Evolutionary conservation across 2,329 filamentous ascomycete species (phyloP), one percentile per base, ranked within the genome.

Genomic region (Penicillium fuscoglaucum): DNA sequence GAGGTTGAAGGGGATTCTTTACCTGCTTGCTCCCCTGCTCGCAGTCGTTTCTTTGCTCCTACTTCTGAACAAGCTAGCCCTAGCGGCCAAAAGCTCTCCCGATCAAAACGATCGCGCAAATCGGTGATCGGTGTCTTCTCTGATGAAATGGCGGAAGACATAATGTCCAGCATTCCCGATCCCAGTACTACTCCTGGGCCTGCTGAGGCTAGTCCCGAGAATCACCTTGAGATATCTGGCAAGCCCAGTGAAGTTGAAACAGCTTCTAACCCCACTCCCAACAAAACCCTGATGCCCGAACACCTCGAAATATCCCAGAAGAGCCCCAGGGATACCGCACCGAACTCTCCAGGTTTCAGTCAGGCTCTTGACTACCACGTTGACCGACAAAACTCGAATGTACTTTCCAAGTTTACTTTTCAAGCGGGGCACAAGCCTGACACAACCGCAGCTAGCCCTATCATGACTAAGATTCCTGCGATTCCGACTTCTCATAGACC

Each of bases 111-210:
- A 63, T 68, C 71, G 21, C 78, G 77, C 54, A 76, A 77, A 55
- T 74, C 77, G 15, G 72, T 73, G 9, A 71, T 83, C 56, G 78
- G 76, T 26, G 78, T 84, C 5, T 84, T 80, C 65, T 84, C 82
- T 1, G 82, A 84, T 64, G 81, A 83, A 61, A 74, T 78, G 5
- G 74, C 81, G 28, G 80, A 83, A 59, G 79, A 81, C 31, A 79
- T 79, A 8, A 80, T 83, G 73, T 69, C 78, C 4, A 75, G 72
- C 52, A 68, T 83, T 40, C 72, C 77, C 9, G 76, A 82, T 62
- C 64, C 70, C 24, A 45, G 53, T 24, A 45, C 53, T 0, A 39
- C 55, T 12, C 39, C 53, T 21, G 59, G 61, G 26, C 24, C 43
- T 19, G n/a, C 24, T 15, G 60, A 52, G 15, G 48, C 46, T n/a